These are phyloP conservation scores for Senna siamea DNA, from an alignment of 306 rosid genomes.

Conservation along the genomic window DNA sequence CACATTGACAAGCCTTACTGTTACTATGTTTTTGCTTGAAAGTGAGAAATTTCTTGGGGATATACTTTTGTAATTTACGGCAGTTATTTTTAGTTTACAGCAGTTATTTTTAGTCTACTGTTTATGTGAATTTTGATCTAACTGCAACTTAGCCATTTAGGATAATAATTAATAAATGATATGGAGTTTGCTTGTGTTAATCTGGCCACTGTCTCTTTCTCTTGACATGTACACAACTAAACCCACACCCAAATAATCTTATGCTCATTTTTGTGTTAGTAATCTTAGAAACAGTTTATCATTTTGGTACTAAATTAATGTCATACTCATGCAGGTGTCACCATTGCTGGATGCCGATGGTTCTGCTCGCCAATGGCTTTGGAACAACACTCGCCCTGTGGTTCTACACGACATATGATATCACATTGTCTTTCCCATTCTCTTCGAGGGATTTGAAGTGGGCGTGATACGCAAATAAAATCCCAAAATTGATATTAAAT, in stretches of 20 bases:
- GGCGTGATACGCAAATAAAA: not conserved
- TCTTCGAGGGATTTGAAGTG: too few relatives aligned
- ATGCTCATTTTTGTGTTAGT: too few relatives aligned
- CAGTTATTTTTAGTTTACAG: not conserved
- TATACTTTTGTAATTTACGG: not conserved
- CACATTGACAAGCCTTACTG: not conserved
- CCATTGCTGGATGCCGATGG: constrained; percentile 81
- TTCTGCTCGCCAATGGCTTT: constrained; percentile 80
- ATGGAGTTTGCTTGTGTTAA: constrained; percentile 16
- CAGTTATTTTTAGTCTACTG: too few relatives aligned
- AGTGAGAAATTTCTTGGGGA: constrained; percentile 8
- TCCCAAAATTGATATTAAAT: not conserved
- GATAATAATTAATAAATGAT: too few relatives aligned
- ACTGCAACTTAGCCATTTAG: too few relatives aligned
- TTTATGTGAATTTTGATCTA: constrained; percentile 9
- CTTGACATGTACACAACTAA: too few relatives aligned
- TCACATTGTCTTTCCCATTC: constrained; percentile 32
- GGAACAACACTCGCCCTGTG: constrained; percentile 80
- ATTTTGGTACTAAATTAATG: constrained; percentile 29
- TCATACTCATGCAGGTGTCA: constrained; percentile 67
- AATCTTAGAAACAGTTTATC: not conserved
- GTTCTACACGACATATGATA: constrained; percentile 37
- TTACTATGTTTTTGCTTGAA: constrained; percentile 23
- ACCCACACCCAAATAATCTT: too few relatives aligned
- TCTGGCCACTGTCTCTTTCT: too few relatives aligned